Percentiles rank a stretch among this genome's conserved stretches.
phyloP scores from a whole-genome alignment of 192 early-diverging fungal species.

The Coemansia brasiliensis region DNA sequence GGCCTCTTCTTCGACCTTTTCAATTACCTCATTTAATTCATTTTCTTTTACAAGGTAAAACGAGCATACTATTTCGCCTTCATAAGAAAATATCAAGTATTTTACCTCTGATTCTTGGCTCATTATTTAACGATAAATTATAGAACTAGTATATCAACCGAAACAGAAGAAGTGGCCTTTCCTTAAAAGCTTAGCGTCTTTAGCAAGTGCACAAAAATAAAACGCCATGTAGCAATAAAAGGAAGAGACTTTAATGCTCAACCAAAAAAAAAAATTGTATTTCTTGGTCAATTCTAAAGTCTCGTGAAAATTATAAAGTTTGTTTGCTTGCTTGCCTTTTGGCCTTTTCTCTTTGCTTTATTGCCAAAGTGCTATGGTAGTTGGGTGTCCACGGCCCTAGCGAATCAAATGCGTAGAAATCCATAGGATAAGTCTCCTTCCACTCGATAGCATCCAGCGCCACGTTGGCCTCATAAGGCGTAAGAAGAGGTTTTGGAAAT shows the following conservation, averaged over 20 bases:
- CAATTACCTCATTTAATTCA: background rate
- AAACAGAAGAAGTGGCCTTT: no score
- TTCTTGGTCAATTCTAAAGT: no score
- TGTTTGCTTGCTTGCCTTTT: conserved; percentile 9
- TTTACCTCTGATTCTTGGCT: background rate
- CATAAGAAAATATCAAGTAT: background rate
- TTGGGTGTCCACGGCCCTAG: conserved; percentile 94
- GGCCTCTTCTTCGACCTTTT: background rate
- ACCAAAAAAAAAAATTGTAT: no score
- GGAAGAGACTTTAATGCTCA: no score
- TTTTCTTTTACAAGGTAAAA: background rate
- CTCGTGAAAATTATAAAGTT: background rate
- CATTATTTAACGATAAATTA: background rate
- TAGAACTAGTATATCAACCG: background rate
- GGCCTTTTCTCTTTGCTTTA: conserved; percentile 27
- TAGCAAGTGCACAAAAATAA: no score
- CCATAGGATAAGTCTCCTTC: conserved; percentile 94
- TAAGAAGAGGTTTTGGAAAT: conserved; percentile 86
- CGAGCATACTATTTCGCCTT: background rate
- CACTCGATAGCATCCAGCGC: conserved; percentile 76
- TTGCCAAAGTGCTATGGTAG: conserved; percentile 56
- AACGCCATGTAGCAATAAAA: no score
- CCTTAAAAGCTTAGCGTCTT: no score
- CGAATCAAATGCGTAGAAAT: conserved; percentile 91
- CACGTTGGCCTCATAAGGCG: conserved; percentile 94